A percentile compares a stretch with the other conserved stretches of the same genome.
phyloP scores from a whole-genome alignment of 2,329 filamentous ascomycete species.

The Epichloe festucae region DNA sequence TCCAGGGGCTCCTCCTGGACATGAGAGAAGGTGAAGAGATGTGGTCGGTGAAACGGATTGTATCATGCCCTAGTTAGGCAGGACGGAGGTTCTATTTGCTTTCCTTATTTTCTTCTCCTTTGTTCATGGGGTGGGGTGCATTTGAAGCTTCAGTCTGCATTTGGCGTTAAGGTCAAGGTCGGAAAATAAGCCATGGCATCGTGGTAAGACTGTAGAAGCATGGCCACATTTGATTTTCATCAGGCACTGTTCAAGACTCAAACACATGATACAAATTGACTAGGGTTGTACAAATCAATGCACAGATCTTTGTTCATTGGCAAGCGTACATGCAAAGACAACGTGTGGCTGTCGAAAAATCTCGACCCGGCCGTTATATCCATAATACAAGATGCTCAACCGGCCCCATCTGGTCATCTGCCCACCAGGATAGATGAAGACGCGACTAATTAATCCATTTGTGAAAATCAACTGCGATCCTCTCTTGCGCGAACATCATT shows the following conservation, averaged over 20 bases:
- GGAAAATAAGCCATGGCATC: not conserved
- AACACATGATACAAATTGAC: no score
- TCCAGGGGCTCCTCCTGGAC: conserved; percentile 23
- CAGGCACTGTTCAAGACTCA: not conserved
- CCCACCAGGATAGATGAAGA: not conserved
- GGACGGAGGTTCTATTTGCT: not conserved
- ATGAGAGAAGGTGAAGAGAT: conserved; percentile 23
- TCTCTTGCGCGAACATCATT: not conserved
- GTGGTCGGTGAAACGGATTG: not conserved
- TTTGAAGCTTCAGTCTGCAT: conserved; percentile 13
- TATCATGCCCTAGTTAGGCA: not conserved
- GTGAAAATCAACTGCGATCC: not conserved
- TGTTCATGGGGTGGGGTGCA: conserved; percentile 12
- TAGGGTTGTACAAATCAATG: not conserved
- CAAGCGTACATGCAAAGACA: not conserved
- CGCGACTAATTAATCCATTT: not conserved
- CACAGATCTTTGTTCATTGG: not conserved
- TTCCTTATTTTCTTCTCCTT: not conserved
- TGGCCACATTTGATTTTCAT: not conserved
- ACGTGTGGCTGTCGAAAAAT: not conserved
- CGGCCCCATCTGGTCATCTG: not conserved
- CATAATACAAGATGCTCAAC: conserved; percentile 8
- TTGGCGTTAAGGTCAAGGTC: conserved; percentile 17
- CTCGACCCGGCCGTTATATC: conserved; percentile 1
- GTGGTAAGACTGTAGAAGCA: not conserved